Evolutionary conservation across 768 basidiomycete species (phyloP).

Genomic region (Cantharellus anzutake): DNA sequence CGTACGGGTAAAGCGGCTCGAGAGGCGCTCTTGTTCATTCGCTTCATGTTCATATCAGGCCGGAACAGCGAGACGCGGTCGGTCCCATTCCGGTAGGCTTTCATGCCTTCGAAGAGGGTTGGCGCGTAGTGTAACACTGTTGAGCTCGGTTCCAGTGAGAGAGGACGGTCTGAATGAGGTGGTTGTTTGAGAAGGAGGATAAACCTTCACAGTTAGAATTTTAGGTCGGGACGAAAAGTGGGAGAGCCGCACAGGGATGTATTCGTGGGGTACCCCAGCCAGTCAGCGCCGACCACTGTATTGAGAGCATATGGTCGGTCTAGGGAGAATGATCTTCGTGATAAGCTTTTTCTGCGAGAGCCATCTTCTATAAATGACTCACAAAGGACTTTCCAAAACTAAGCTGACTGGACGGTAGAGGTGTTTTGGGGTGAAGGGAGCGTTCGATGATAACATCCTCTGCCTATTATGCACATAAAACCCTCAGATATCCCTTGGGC

Average conservation of each 20-base stretch:
- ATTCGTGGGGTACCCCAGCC: slow-evolving; percentile 63
- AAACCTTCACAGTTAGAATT: neutral
- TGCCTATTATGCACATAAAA: too few relatives aligned
- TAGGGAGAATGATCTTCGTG: neutral
- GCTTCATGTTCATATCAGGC: slow-evolving; percentile 94
- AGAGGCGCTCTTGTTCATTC: slow-evolving; percentile 72
- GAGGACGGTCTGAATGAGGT: slow-evolving; percentile 29
- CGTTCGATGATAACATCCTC: too few relatives aligned
- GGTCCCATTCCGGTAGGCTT: slow-evolving; percentile 62
- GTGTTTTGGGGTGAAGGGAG: too few relatives aligned
- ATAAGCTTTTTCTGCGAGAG: too few relatives aligned
- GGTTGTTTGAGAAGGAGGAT: neutral
- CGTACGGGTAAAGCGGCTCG: slow-evolving; percentile 32
- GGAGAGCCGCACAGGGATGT: slow-evolving; percentile 23
- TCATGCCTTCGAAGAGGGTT: slow-evolving; percentile 83
- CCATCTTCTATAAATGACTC: too few relatives aligned
- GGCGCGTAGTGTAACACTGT: slow-evolving; percentile 90
- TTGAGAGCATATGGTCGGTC: slow-evolving; percentile 20
- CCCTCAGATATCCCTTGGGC: too few relatives aligned
- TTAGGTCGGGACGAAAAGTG: neutral
- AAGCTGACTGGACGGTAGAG: too few relatives aligned
- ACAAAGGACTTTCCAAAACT: too few relatives aligned
- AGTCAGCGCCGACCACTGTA: slow-evolving; percentile 11
- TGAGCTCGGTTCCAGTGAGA: slow-evolving; percentile 55
- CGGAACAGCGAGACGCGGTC: slow-evolving; percentile 73